Evolutionary conservation across 2,329 filamentous ascomycete genomes (phyloP), one percentile per base, ranked within the genome.

Genomic region (Claviceps cyperi): DNA sequence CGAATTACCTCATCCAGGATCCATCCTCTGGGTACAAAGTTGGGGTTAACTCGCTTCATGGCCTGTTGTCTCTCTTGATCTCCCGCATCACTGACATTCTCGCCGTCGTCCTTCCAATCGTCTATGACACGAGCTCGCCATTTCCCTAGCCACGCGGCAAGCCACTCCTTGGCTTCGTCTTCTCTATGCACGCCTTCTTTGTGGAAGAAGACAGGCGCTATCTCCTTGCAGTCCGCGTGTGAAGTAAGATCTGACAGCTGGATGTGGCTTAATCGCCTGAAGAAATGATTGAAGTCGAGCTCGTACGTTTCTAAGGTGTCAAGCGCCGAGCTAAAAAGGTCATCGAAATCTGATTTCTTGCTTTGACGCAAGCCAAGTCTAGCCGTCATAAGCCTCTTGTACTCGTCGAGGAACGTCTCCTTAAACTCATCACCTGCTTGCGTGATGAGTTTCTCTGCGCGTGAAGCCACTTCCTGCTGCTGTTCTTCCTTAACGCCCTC

Each of bases 261-360:
- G 17, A 95, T 60, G 19, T 69, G 66, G 48, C 83, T 84, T 0
- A 98, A 72, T 8, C 83, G 78, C 39, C 94, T 78, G 75, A 97
- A 97, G 63, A 94, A 92, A 59, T 94, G 86, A 61, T 94, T 87
- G 66, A 96, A 98, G 64, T 98, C 92, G 2, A 98, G 70, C 61
- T 94, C 86, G 17, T 90, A 69, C 1, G 77, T 77, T 63, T 95
- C 85, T 66, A 98, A 74, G 0, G 79, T 81, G 62, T 96, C 88
- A 0, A 98, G 74, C 11, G 87, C 67, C 50, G 87, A 80, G n/a
- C 84, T 89, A 62, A 91, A 92, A 2, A 97, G 67, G 0, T 76
- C 69, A 21, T 94, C 77, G 58, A 96, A 94, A 63, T 96, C 91
- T 0, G 72, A 72, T 4, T 85, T 78, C 54, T 83, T 80, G 57